Base-by-base conservation (phyloP, 208 protist species). In the Wallacemonas rigidus region DNA sequence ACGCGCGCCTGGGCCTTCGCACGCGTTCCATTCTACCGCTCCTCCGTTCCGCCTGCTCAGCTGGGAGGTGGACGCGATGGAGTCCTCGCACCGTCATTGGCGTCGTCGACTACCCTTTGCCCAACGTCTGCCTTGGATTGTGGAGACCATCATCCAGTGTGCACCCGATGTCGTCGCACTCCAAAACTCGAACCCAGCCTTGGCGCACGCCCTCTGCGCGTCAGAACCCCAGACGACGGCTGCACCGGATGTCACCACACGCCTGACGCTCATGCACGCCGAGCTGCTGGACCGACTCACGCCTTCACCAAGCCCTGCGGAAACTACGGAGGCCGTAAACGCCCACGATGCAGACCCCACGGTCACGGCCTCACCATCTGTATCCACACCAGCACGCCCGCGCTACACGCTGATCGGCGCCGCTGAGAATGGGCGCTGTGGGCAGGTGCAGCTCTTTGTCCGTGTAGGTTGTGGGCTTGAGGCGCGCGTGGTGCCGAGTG, bases 121-220 rank as follows among this genome's bases (percentile, higher is more conserved):
- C 9, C 69, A 89, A 67, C 80, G 87, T 35, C 73, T 92, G 17
- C 82, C 81, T 12, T 71, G 79, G 15, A 61, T 95, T 26, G 82
- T 81, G 39, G 67, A 74, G 67, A 86, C 83, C 55, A 86, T 95
- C 36, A 17, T 35, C 2, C 61, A 53, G 5, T 68, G 77, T 51
- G 77, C 75, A 1, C 71, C 90, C 3, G 90, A 95, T 56, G 78
- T 95, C 17, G 90, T 95, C n/a, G 86, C 87, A 2, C 74, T 95
- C 54, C 90, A 95, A 77, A 85, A 92, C 80, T 93, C 88, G 35
- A 81, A 79, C 12, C 64, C 77, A 7, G 81, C 79, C 39, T 62
- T 95, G 1, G 82, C 83, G 1, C 74, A 69, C 17, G 81, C 83
- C n/a, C 76, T 92, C 44, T 70, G 51, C 44, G 54, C 45, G 45